phyloP scores from a whole-genome alignment of 306 rosid genomes.

The Malus orientalis region DNA sequence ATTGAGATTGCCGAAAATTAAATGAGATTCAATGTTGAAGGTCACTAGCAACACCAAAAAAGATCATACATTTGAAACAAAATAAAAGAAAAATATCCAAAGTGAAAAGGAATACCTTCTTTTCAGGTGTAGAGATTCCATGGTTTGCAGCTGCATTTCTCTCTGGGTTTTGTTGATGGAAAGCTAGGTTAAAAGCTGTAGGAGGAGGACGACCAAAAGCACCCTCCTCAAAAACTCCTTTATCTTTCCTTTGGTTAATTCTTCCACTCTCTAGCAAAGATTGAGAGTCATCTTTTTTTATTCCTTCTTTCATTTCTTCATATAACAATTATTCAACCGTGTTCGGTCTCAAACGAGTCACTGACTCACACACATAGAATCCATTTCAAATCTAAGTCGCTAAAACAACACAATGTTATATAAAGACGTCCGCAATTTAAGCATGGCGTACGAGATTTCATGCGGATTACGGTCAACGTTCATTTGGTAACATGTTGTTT shows the following conservation, averaged over 20 bases:
- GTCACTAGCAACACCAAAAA: no score
- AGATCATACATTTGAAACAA: not conserved
- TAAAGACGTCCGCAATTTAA: not conserved
- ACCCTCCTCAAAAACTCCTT: not conserved
- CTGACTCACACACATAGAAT: not conserved
- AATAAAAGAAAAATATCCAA: not conserved
- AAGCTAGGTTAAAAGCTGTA: not conserved
- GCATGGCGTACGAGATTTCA: not conserved
- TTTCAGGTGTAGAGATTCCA: not conserved
- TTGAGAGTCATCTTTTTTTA: not conserved
- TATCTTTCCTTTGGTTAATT: not conserved
- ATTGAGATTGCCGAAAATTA: not conserved
- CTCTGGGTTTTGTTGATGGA: not conserved
- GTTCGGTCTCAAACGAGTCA: not conserved
- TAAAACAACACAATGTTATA: not conserved
- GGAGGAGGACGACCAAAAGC: not conserved
- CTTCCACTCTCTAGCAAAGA: constrained; percentile 6
- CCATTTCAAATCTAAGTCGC: not conserved
- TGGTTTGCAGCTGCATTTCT: not conserved
- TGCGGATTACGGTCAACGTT: not conserved
- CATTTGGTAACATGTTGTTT: not conserved
- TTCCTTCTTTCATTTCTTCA: not conserved
- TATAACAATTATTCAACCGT: not conserved
- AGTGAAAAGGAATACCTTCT: not conserved
- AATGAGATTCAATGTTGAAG: not conserved